Base-by-base conservation (phyloP, 345 rosid species). In the Garcia nutans region DNA sequence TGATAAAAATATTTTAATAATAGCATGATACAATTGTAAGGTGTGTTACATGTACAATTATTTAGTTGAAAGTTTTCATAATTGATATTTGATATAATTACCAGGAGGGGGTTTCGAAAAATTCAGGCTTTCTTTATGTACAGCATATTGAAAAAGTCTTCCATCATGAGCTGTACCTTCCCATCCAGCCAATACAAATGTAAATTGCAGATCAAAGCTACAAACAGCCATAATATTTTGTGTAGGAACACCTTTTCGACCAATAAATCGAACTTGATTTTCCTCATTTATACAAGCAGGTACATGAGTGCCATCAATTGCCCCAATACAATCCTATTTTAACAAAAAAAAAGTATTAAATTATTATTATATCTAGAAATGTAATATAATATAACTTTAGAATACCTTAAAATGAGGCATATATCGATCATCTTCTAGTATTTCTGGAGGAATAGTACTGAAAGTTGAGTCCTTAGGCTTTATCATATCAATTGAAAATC, bases 161-260 rank as follows among this genome's bases (percentile, higher is more conserved):
- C 3, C 19, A 50, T 68, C 41, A 26, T 68, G 58, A 22, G 72
- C 42, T 12, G n/a, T 55, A 2, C 28, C 49, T 70, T 54, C 49
- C 63, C 26, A 70, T 15, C 63, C 31, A 28, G 31, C 31, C 31
- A 28, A 28, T 28, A 28, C 31, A 28, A 28, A 28, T 28, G 31
- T 28, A 33, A 70, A 70, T 55, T 49, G 19, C 41, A 49, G 4
- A 23, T 55, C 62, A 49, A 69, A 69, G 12, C 72, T 50, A 49
- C 60, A 69, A 23, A 6, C 60, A 69, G 22, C 72, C 72, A 69
- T 69, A 6, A 50, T 20, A 54, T 55, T 52, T 19, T 70, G 28
- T 3, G 42, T 33, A 5, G 42, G 28, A 0, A 55, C 9, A 1
- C 62, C 17, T 70, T 54, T 55, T 55, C 62, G 31, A 16, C 41